Evolutionary conservation across 179 eudicot genomes (phyloP), one percentile per base, ranked within the genome.

Genomic region (Drosera spatulata): DNA sequence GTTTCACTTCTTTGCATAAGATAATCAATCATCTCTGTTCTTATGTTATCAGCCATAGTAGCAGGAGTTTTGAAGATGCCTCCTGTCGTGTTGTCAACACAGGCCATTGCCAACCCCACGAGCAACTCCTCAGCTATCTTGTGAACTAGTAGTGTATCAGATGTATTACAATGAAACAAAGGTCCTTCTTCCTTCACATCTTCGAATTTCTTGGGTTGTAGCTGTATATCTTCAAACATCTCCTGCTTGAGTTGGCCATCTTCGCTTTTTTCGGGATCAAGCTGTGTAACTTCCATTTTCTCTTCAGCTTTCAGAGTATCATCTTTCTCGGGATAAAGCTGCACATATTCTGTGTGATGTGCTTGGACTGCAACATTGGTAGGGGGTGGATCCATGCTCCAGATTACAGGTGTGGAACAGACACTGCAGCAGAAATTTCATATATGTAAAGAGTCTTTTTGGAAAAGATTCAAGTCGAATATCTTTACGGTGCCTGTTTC

Each of bases 1-100:
- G 78, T 70, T 67, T 93, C 88, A 62, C 90, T 89, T 71, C 83
- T 74, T 42, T 79, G 77, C 0, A 61, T 72, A 51, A 93, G 84
- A 71, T 78, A 86, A 43, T 82, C 85, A 66, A 86, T 70, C 97
- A 93, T 89, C 62, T 89, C 99, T 73, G 80, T 93, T 73, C 96
- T 78, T 10, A 85, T 68, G 6, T 84, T 95, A 66, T 83, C 83
- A 41, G 94, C 95, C 53, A 93, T 88, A 4, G 95, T 77, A 39
- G 80, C 90, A 33, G 97, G 88, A 73, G 68, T 80, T 53, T 55
- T 78, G 72, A 93, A 89, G 50, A 93, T 71, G 69, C 74, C 95
- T 40, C 99, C 97, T 4, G 85, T 79, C 5, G 99, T 93, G 82
- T 80, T 85, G 76, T 93, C 99, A 59, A 93, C 80, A 77, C 97